phyloP scores from a whole-genome alignment of 2,329 filamentous ascomycete genomes.

The Sporothrix protearum region DNA sequence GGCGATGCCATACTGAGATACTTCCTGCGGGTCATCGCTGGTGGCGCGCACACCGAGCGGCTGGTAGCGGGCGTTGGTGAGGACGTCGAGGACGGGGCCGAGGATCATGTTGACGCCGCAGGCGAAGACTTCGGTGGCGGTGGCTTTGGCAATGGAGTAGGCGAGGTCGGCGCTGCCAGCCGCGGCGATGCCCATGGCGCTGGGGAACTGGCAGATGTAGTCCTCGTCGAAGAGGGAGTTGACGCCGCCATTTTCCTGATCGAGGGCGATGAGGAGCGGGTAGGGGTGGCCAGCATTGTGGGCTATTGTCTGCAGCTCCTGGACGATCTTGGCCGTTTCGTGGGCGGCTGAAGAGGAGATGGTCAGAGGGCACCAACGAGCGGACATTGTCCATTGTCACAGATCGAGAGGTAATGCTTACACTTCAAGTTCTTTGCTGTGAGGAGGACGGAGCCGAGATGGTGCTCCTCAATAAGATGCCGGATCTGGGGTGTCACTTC shows the following conservation, averaged over 20 bases:
- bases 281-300: constrained; percentile 85
- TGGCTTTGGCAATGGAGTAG: constrained; percentile 87
- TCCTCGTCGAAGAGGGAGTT: constrained; percentile 96
- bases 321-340: constrained; percentile 80
- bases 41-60: constrained; percentile 84
- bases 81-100: constrained; percentile 86
- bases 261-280: constrained; percentile 83
- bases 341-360: constrained; percentile 65
- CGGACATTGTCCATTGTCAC: too few species aligned
- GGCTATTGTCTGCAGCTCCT: constrained; percentile 89
- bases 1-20: constrained; percentile 85
- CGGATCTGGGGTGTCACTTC: constrained; percentile 79
- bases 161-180: constrained; percentile 80
- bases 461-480: constrained; percentile 74
- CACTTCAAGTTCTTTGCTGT: constrained; percentile 84
- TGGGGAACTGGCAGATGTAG: constrained; percentile 93
- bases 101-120: constrained; percentile 96
- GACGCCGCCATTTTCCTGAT: constrained; percentile 97
- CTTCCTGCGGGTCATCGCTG: constrained; percentile 91
- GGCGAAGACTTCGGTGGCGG: constrained; percentile 84
- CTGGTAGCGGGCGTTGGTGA: constrained; percentile 89
- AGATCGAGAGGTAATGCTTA: constrained; percentile 41
- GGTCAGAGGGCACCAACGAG: constrained; percentile 9
- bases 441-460: constrained; percentile 82
- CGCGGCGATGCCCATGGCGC: constrained; percentile 94